Evolutionary conservation across 139 green algal genomes (phyloP).

Genomic region (Raphidocelis subcapitata): DNA sequence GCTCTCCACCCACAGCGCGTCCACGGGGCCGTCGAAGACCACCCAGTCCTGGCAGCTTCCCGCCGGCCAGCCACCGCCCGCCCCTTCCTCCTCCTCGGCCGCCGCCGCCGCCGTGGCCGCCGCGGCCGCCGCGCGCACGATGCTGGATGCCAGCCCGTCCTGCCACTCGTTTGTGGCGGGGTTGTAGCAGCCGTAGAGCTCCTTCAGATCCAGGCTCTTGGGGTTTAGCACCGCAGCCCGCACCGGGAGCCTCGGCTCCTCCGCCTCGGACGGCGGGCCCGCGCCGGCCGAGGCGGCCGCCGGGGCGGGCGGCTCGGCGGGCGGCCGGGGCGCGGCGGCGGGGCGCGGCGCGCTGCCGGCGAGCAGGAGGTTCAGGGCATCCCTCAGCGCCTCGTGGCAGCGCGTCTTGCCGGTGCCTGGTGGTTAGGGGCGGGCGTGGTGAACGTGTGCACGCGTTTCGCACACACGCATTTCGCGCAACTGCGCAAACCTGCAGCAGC

Average conservation of each 20-base stretch:
- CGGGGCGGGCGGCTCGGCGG: neutral
- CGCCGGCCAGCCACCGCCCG: neutral
- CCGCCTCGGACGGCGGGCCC: too few relatives aligned
- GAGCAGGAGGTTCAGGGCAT: constrained; percentile 42
- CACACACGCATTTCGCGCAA: too few relatives aligned
- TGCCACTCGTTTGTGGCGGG: constrained; percentile 78
- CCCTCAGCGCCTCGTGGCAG: constrained; percentile 56
- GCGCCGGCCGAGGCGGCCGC: neutral
- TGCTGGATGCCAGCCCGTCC: constrained; percentile 66
- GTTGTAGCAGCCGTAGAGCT: constrained; percentile 85
- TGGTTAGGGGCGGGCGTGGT: constrained; percentile 35
- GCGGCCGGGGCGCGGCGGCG: neutral
- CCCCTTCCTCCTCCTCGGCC: neutral
- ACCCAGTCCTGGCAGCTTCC: constrained; percentile 80
- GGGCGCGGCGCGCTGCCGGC: neutral
- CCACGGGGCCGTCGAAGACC: constrained; percentile 84
- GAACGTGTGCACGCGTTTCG: too few relatives aligned
- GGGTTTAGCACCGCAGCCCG: constrained; percentile 73
- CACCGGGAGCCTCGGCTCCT: constrained; percentile 17
- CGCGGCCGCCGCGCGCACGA: constrained; percentile 63
- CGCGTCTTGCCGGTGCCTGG: constrained; percentile 74
- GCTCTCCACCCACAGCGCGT: constrained; percentile 86
- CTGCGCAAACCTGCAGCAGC: too few relatives aligned
- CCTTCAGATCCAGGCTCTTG: constrained; percentile 78
- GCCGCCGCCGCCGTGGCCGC: neutral